A percentile compares a stretch with the other conserved stretches of the same genome.
Evolutionary conservation across 495 filamentous ascomycete species (phyloP).

Genomic region (Xylaria grammica): DNA sequence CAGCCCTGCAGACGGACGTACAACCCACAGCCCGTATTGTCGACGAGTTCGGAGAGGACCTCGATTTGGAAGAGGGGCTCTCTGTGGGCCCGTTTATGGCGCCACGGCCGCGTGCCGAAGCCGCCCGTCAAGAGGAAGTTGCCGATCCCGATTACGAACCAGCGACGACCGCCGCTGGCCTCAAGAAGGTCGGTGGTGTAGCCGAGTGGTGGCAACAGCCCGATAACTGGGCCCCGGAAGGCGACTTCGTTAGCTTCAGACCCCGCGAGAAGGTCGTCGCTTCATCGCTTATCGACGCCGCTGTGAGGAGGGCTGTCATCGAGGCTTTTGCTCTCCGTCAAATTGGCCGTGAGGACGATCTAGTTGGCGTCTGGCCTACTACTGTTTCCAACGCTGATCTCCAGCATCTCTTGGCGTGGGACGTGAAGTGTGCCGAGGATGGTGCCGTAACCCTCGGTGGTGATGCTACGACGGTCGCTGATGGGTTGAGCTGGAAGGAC

Average conservation of each 20-base stretch:
- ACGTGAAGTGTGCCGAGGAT: constrained; percentile 18
- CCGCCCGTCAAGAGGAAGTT: constrained; percentile 33
- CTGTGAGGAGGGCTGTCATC: constrained; percentile 64
- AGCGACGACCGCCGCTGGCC: constrained; percentile 61
- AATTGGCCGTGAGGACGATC: constrained; percentile 36
- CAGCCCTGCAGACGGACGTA: background rate
- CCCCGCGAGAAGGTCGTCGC: constrained; percentile 46
- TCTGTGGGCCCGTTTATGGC: constrained; percentile 15
- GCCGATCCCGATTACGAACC: constrained; percentile 57
- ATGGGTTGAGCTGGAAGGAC: constrained; percentile 17
- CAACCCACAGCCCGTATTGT: background rate
- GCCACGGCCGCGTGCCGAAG: constrained; percentile 27
- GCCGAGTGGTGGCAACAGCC: constrained; percentile 55
- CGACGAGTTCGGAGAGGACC: constrained; percentile 13
- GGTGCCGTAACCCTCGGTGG: constrained; percentile 35
- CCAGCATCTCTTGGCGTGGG: constrained; percentile 19
- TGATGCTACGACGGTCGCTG: constrained; percentile 17
- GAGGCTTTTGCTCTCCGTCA: constrained; percentile 60
- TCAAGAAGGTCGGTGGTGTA: constrained; percentile 62
- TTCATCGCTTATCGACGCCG: constrained; percentile 43
- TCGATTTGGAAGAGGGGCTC: background rate
- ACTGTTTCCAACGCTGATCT: constrained; percentile 20
- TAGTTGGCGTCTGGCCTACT: constrained; percentile 34
- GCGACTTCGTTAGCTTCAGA: constrained; percentile 46
- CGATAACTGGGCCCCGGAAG: constrained; percentile 46